These are phyloP conservation scores for Boletus subparvulus DNA, from an alignment of 768 basidiomycete genomes.

Conservation along the genomic window DNA sequence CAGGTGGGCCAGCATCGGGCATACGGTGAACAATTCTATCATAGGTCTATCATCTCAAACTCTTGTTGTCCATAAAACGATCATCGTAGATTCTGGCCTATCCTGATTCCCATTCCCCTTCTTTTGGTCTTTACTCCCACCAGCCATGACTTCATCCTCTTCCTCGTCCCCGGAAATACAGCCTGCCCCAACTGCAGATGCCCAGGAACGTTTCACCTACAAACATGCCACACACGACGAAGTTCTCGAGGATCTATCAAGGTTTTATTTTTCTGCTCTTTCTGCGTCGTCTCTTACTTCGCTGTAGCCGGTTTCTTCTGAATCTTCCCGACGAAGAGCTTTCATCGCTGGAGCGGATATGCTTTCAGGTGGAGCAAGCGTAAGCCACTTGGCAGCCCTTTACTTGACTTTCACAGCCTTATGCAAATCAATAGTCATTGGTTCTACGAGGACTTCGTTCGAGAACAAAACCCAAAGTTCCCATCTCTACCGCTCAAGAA, in stretches of 20 bases:
- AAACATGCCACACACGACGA: conserved; percentile 79
- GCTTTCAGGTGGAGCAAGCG: conserved; percentile 99
- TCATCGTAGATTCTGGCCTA: conserved; percentile 28
- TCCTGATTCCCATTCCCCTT: conserved; percentile 32
- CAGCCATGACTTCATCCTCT: conserved; percentile 69
- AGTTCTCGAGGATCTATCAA: conserved; percentile 88
- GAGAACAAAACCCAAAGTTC: conserved; percentile 84
- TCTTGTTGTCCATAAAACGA: conserved; percentile 34
- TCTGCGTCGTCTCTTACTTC: conserved; percentile 13
- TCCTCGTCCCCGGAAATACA: conserved; percentile 76
- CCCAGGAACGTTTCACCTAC: conserved; percentile 49
- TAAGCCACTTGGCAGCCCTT: conserved; percentile 43
- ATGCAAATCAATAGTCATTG: conserved; percentile 68
- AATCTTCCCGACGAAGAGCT: conserved; percentile 95
- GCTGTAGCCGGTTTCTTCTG: conserved; percentile 84
- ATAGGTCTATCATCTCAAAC: conserved; percentile 27
- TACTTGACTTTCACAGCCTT: conserved; percentile 13
- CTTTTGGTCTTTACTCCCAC: conserved; percentile 28
- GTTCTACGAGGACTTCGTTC: conserved; percentile 99
- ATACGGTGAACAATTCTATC: conserved; percentile 25
- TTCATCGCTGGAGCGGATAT: conserved; percentile 86
- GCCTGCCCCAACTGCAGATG: conserved; percentile 42
- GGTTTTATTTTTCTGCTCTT: conserved; percentile 44
- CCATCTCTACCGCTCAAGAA: conserved; percentile 88
- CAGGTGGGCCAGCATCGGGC: conserved; percentile 9